Evolutionary conservation across 139 green algal species (phyloP), one percentile per base, ranked within the genome.

Genomic region (Spirogloea muscicola): DNA sequence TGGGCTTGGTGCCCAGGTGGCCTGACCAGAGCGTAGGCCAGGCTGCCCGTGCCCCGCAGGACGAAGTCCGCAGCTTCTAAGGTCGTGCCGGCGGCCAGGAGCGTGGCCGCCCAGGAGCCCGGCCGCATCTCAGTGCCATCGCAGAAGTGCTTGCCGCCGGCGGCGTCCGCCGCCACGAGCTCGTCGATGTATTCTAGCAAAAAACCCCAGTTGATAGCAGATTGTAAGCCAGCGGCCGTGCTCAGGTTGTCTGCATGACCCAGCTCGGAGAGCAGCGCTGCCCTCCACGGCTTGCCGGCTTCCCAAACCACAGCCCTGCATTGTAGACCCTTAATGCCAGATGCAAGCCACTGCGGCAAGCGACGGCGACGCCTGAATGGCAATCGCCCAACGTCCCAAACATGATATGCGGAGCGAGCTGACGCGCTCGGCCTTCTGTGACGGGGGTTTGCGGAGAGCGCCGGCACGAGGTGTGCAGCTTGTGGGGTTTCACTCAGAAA

Each of bases 61-160:
- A 91, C 84, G 4, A 80, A 77, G 0, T 88, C 74, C 29, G 79
- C 40, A 0, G 83, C 87, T 7, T 31, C 71, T 10, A 91, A 48
- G 18, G 72, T 79, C 2, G 66, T 80, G 2, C 87, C 87, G 10
- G 85, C 87, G n/a, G 87, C 74, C 41, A 88, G 67, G 0, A 46
- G 36, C 7, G 85, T 83, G 21, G 88, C 72, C 6, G 85, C 68
- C 48, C 61, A 89, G 33, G 76, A 77, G 0, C 85, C 82, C 5
- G 83, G 49, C 29, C 46, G 43, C 4, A 68, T 29, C 27, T 68
- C 29, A 31, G 59, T 68, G 41, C 59, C 59, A 7, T 6, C 41
- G 42, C 59, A 68, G 29, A 68, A 37, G 13, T 51, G 18, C 59
- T 68, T 68, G 10, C 59, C 59, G 29, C 59, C 59, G 13, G 29